Conservation (phyloP, 2,329 filamentous ascomycete genomes). For the Colletotrichum spinosum region DNA sequence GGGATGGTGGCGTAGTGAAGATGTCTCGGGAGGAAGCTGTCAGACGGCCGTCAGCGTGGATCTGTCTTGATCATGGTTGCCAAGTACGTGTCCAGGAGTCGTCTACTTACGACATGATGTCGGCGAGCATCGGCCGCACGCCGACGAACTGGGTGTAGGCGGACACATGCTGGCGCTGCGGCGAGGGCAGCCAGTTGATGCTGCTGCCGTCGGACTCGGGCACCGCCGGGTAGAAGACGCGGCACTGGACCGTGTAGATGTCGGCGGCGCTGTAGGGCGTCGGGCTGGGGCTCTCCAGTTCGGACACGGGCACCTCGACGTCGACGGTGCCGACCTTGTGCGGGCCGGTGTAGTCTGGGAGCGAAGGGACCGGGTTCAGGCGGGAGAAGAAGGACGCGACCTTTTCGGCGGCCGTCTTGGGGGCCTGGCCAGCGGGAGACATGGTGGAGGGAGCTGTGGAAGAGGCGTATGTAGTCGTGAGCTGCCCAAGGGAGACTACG, state of each 20-base stretch:
- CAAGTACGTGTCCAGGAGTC: neutral
- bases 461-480: neutral
- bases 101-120: slow-evolving; percentile 67
- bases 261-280: slow-evolving; percentile 64
- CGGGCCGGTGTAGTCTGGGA: slow-evolving; percentile 81
- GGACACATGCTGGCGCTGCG: slow-evolving; percentile 79
- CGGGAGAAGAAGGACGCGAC: slow-evolving; percentile 62
- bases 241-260: slow-evolving; percentile 81
- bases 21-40: slow-evolving; percentile 75
- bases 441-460: neutral
- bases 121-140: slow-evolving; percentile 67
- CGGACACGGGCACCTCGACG: slow-evolving; percentile 78
- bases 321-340: slow-evolving; percentile 85
- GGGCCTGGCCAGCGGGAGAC: slow-evolving; percentile 30
- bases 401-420: slow-evolving; percentile 45
- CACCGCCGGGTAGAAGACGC: slow-evolving; percentile 83
- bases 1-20: slow-evolving; percentile 81
- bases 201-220: slow-evolving; percentile 64
- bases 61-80: too few species aligned
- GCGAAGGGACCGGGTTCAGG: slow-evolving; percentile 76
- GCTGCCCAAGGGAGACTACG: neutral
- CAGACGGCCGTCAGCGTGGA: neutral
- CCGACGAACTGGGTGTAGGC: slow-evolving; percentile 84
- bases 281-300: slow-evolving; percentile 65
- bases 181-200: slow-evolving; percentile 82